phyloP scores from a whole-genome alignment of 2,329 filamentous ascomycete genomes.

The Pestalotiopsis sp. region DNA sequence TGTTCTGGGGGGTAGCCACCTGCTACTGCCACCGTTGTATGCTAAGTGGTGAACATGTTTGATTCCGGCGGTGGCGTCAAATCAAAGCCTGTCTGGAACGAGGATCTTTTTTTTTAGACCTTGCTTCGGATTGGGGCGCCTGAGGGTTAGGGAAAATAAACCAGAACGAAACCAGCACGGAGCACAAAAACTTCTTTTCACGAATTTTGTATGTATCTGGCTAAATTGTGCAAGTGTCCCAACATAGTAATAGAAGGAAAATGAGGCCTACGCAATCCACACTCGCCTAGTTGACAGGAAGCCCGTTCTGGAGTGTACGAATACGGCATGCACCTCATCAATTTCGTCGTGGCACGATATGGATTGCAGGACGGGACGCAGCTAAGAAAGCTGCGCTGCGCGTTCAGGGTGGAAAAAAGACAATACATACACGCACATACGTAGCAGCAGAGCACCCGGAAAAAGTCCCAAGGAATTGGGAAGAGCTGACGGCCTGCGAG shows the following conservation, averaged over 20 bases:
- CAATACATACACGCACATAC: no score
- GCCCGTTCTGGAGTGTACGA: neutral
- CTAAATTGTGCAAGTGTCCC: neutral
- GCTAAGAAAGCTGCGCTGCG: neutral
- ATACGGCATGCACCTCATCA: slow-evolving; percentile 5
- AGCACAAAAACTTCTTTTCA: neutral
- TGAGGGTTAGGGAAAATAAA: neutral
- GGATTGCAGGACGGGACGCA: neutral
- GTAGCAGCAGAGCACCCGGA: neutral
- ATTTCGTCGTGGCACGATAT: neutral
- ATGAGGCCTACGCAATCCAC: slow-evolving; percentile 7
- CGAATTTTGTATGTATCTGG: neutral
- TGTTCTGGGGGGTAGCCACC: neutral
- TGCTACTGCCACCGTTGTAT: neutral
- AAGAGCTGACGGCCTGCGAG: neutral
- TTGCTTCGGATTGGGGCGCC: neutral
- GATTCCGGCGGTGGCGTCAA: neutral
- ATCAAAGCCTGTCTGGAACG: neutral
- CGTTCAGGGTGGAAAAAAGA: neutral
- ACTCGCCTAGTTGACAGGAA: neutral
- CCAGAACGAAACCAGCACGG: neutral
- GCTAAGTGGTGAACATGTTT: neutral
- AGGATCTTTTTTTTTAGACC: neutral
- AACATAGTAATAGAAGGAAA: neutral
- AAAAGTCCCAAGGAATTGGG: slow-evolving; percentile 6